These are phyloP conservation scores for Funneliformis caledonium DNA, from an alignment of 371 early-diverging fungal species.

Conservation along the genomic window DNA sequence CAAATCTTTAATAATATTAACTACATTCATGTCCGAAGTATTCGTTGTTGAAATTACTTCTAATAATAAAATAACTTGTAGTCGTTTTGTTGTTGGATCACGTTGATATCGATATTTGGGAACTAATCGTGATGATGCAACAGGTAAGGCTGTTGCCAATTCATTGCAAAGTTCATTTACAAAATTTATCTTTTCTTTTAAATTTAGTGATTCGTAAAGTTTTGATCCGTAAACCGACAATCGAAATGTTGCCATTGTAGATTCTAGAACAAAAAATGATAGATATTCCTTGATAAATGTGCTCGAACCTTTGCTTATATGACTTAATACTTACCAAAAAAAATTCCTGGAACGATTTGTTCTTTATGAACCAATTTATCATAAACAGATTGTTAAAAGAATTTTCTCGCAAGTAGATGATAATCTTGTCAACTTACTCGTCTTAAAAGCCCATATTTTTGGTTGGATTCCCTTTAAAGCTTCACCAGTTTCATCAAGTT, in stretches of 20 bases:
- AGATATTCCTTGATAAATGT: not conserved
- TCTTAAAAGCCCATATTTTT: not conserved
- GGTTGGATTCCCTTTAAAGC: not conserved
- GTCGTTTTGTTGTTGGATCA: not conserved
- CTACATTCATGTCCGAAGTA: not conserved
- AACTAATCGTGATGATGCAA: not conserved
- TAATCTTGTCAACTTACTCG: not conserved
- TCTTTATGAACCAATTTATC: not conserved
- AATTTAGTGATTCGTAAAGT: not conserved
- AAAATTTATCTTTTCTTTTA: not conserved
- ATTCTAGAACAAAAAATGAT: not conserved
- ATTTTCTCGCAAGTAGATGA: not conserved
- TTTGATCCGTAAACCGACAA: not conserved
- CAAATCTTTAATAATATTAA: constrained; percentile 3
- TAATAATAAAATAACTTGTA: not conserved
- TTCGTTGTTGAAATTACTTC: not conserved
- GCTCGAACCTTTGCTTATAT: not conserved
- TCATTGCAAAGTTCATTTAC: not conserved
- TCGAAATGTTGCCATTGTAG: not conserved
- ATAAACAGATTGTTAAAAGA: not conserved
- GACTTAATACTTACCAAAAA: not conserved
- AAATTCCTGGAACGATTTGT: not conserved
- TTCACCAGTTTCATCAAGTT: not conserved
- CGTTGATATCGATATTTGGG: not conserved
- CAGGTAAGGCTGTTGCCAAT: constrained; percentile 10